Conservation (phyloP, 2,329 filamentous ascomycete species). For the Curvularia eragrostidis region DNA sequence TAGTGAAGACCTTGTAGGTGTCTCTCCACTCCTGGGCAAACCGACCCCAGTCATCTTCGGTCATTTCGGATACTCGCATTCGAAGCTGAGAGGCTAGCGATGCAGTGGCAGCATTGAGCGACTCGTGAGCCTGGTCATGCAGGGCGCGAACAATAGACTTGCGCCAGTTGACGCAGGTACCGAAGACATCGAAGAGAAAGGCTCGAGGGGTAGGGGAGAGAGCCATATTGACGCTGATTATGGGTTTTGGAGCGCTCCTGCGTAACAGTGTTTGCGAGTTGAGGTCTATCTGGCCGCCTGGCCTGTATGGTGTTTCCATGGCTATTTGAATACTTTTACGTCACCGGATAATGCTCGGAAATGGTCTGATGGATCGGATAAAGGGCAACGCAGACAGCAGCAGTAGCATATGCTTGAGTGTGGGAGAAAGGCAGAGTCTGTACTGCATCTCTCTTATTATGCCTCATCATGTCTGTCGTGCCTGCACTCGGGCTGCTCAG, state of each 20-base stretch:
- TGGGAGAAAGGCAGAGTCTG: not conserved
- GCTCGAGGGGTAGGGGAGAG: slow-evolving; percentile 56
- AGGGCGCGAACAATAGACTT: slow-evolving; percentile 68
- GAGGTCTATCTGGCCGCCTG: not conserved
- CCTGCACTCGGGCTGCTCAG: not conserved
- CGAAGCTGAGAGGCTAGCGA: slow-evolving; percentile 58
- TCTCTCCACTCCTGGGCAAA: slow-evolving; percentile 76
- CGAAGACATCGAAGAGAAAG: slow-evolving; percentile 78
- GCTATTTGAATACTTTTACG: slow-evolving; percentile 3
- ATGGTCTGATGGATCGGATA: not conserved
- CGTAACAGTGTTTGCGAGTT: not conserved
- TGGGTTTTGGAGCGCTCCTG: slow-evolving; percentile 2
- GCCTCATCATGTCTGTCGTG: not conserved
- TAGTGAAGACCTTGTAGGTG: slow-evolving; percentile 68
- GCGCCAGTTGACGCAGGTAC: slow-evolving; percentile 82
- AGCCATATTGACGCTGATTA: slow-evolving; percentile 32
- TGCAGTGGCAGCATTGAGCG: slow-evolving; percentile 56
- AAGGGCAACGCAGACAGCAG: not conserved
- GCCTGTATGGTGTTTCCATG: not conserved
- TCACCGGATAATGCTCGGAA: not conserved
- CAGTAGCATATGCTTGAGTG: not conserved
- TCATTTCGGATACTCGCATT: slow-evolving; percentile 59
- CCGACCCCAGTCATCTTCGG: slow-evolving; percentile 63
- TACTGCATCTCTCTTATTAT: not conserved
- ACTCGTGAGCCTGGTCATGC: slow-evolving; percentile 54